Conservation (phyloP, 345 rosid species). For the Eucalyptus pumila region DNA sequence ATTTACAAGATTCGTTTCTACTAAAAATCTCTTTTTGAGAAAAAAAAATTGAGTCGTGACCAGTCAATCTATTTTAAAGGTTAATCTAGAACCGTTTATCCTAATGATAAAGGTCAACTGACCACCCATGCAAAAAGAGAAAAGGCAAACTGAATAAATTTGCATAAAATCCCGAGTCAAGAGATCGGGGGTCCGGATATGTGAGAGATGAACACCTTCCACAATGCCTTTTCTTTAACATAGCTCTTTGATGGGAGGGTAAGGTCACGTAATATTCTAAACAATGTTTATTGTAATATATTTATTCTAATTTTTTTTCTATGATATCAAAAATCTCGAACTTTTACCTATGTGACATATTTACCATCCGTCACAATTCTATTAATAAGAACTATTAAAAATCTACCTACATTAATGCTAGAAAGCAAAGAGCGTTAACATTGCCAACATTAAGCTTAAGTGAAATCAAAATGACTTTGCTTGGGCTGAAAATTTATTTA, state of each 20-base stretch:
- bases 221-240: not conserved
- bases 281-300: no score
- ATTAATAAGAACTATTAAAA: not conserved
- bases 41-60: not conserved
- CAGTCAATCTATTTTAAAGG: not conserved
- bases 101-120: not conserved
- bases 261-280: no score
- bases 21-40: not conserved
- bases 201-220: not conserved
- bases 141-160: not conserved
- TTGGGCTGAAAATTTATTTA: not conserved
- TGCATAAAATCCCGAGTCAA: not conserved
- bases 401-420: not conserved
- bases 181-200: no score
- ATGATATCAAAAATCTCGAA: not conserved
- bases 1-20: not conserved
- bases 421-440: not conserved
- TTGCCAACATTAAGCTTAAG: not conserved
- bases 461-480: no score
- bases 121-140: not conserved
- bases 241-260: not conserved
- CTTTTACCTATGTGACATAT: accelerated
- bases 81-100: not conserved
- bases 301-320: no score
- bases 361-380: not conserved